Evolutionary conservation across 2,329 filamentous ascomycete genomes (phyloP).

Genomic region (Beauveria pseudobassiana): DNA sequence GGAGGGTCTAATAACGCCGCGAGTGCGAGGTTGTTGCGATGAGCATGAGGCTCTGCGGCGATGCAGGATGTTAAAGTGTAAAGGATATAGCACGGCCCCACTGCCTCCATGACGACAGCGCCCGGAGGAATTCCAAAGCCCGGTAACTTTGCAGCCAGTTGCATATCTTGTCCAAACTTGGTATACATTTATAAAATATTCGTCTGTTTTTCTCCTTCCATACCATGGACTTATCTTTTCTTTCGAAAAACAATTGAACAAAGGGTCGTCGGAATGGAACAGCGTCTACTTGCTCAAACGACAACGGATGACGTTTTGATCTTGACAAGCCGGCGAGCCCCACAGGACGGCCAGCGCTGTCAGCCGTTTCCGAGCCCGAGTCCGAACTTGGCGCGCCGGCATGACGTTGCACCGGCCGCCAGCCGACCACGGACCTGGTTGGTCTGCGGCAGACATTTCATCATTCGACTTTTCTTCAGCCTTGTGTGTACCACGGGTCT

Average conservation of each 20-base stretch:
- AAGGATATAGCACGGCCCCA: conserved; percentile 1
- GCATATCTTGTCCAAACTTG: too few species aligned
- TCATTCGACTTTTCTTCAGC: not conserved
- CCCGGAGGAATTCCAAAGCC: not conserved
- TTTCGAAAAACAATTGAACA: too few species aligned
- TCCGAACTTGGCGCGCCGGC: not conserved
- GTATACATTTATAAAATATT: too few species aligned
- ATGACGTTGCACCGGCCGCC: not conserved
- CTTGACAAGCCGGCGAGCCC: not conserved
- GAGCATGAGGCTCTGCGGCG: not conserved
- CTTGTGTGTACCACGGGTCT: not conserved
- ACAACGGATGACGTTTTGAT: not conserved
- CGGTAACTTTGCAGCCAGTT: not conserved
- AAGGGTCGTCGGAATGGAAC: too few species aligned
- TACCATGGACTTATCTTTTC: too few species aligned
- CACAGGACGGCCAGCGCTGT: not conserved
- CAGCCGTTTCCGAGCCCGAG: conserved; percentile 3
- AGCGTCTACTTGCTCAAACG: not conserved
- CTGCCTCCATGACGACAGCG: not conserved
- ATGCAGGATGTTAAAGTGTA: not conserved
- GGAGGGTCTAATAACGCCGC: not conserved
- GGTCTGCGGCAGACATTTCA: too few species aligned
- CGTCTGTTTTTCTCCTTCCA: too few species aligned
- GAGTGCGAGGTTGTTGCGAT: not conserved
- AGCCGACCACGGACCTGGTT: too few species aligned